Evolutionary conservation across 345 rosid species (phyloP).

Genomic region (Erysimum cheiranthoides): DNA sequence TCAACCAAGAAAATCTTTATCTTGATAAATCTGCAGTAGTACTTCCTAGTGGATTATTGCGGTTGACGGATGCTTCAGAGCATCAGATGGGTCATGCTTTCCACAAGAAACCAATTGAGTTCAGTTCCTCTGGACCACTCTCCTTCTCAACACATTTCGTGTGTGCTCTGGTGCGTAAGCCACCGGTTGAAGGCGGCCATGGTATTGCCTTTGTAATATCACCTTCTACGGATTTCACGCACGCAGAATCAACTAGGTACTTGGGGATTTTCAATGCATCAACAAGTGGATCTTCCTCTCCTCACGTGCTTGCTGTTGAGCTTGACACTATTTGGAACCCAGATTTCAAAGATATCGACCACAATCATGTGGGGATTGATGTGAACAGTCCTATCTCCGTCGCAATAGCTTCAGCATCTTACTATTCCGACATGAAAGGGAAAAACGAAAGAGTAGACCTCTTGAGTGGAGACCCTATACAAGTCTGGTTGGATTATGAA

Average conservation of each 20-base stretch:
- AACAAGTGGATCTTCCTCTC: constrained; percentile 35
- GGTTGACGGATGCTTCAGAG: constrained; percentile 54
- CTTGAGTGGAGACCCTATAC: constrained; percentile 53
- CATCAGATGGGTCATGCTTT: constrained; percentile 56
- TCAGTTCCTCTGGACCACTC: constrained; percentile 50
- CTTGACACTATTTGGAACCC: constrained; percentile 56
- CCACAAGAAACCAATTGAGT: constrained; percentile 48
- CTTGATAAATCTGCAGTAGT: constrained; percentile 49
- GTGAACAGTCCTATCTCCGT: constrained; percentile 53
- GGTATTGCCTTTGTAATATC: constrained; percentile 56
- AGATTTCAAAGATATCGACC: constrained; percentile 54
- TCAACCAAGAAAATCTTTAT: constrained; percentile 32
- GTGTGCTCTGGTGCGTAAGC: constrained; percentile 48
- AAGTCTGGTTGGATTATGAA: constrained; percentile 71
- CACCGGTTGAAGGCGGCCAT: constrained; percentile 50
- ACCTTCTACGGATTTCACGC: constrained; percentile 35
- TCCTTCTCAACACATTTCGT: constrained; percentile 54
- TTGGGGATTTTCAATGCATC: constrained; percentile 59
- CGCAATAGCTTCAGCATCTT: constrained; percentile 47
- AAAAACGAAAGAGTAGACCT: constrained; percentile 43
- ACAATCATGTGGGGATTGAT: constrained; percentile 69
- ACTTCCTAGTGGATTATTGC: constrained; percentile 53
- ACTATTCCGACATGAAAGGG: constrained; percentile 40
- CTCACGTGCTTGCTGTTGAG: constrained; percentile 62
- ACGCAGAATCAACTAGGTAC: constrained; percentile 35